phyloP scores from a whole-genome alignment of 331 rosid genomes.

The Quercus lobata region DNA sequence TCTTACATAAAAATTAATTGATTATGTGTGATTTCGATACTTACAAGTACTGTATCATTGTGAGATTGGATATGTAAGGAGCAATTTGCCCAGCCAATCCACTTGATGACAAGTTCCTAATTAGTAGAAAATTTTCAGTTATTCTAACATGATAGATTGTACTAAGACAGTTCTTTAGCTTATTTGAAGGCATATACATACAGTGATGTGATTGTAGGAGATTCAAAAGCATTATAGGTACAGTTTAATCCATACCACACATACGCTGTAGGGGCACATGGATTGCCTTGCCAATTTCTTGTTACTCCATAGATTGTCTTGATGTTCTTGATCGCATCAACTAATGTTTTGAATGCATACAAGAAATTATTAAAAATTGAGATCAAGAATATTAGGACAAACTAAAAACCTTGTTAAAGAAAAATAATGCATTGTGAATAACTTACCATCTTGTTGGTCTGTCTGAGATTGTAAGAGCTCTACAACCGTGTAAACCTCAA shows the following conservation, averaged over 20 bases:
- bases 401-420: neutral
- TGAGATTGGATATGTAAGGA: slow-evolving; percentile 21
- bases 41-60: slow-evolving; percentile 43
- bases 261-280: slow-evolving; percentile 36
- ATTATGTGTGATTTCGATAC: slow-evolving; percentile 12
- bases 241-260: slow-evolving; percentile 52
- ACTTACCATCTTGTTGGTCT: neutral
- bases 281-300: slow-evolving; percentile 66
- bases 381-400: neutral
- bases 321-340: slow-evolving; percentile 35
- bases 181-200: no score
- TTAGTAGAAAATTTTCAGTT: no score
- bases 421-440: neutral
- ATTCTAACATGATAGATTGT: no score
- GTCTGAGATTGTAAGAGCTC: no score
- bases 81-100: slow-evolving; percentile 17
- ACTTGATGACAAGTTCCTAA: slow-evolving; percentile 17
- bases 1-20: neutral
- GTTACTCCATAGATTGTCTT: slow-evolving; percentile 30
- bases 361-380: neutral
- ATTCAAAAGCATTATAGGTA: slow-evolving; percentile 5
- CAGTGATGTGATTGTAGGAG: slow-evolving; percentile 38
- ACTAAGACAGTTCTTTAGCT: no score
- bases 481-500: no score
- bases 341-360: slow-evolving; percentile 19